A percentile compares a stretch with the other conserved stretches of the same genome.
These are phyloP conservation scores for Cladosporium oxysporum DNA, from an alignment of 2,329 filamentous ascomycete species.

Conservation along the genomic window DNA sequence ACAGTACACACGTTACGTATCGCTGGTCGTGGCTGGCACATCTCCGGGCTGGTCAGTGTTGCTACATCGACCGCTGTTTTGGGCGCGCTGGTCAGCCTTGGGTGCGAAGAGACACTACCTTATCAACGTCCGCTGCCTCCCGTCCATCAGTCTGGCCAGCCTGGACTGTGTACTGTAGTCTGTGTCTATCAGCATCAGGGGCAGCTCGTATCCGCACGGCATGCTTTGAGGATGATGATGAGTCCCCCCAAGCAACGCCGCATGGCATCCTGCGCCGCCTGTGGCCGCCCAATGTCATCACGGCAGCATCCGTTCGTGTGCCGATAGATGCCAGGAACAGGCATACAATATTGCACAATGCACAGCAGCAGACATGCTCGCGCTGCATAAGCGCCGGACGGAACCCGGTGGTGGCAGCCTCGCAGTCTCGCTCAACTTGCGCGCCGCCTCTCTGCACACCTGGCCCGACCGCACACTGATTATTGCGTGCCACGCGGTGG, in stretches of 20 bases:
- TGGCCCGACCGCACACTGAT: constrained; percentile 1
- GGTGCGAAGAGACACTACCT: background rate
- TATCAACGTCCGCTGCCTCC: background rate
- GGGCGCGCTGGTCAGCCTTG: background rate
- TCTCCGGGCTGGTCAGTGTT: background rate
- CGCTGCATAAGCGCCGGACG: constrained; percentile 19
- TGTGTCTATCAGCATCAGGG: background rate
- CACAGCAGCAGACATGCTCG: background rate
- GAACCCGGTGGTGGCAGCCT: constrained; percentile 12
- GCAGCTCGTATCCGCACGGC: constrained; percentile 4
- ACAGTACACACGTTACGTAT: background rate
- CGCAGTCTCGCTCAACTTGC: background rate
- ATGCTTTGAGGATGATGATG: background rate
- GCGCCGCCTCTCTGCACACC: background rate
- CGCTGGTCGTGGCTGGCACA: constrained; percentile 6
- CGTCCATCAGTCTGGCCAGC: background rate
- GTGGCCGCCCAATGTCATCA: background rate
- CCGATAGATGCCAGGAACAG: constrained; percentile 18
- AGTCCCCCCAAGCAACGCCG: background rate
- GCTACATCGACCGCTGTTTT: constrained; percentile 15
- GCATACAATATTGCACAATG: constrained; percentile 1
- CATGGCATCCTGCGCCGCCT: constrained; percentile 7
- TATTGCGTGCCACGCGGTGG: constrained; percentile 19
- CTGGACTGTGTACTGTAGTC: background rate
- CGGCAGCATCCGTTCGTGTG: constrained; percentile 4